Conservation (phyloP, 1,284 basidiomycete genomes). For the Apiotrichum siamense region DNA sequence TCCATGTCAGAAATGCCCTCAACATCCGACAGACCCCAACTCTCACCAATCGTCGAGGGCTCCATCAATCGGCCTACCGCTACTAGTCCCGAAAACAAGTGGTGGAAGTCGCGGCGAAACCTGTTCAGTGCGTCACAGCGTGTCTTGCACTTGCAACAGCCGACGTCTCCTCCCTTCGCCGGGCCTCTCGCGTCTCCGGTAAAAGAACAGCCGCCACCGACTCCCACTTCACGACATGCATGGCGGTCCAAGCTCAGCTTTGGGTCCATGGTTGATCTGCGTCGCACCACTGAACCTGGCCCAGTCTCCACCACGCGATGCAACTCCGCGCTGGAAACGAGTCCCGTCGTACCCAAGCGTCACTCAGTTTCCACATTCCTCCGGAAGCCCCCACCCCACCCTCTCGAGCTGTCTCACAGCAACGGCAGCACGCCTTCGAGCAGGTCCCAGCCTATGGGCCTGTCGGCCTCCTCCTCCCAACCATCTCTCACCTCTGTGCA, state of each 20-base stretch:
- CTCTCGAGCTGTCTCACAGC: conserved; percentile 14
- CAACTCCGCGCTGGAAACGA: background rate
- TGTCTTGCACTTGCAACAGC: background rate
- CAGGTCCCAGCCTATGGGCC: conserved; percentile 8
- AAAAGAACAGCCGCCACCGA: background rate
- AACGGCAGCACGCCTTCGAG: conserved; percentile 1
- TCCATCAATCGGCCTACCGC: background rate
- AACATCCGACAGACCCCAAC: background rate
- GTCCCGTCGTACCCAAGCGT: background rate
- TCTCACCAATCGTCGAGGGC: background rate
- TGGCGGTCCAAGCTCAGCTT: conserved; percentile 14
- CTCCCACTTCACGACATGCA: background rate
- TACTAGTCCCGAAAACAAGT: conserved; percentile 10
- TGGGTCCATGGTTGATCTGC: conserved; percentile 18
- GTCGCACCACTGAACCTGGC: background rate
- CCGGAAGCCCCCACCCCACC: conserved; percentile 10
- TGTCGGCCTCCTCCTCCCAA: conserved; percentile 9
- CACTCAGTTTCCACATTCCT: conserved; percentile 5
- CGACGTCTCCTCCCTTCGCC: background rate
- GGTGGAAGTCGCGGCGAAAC: conserved; percentile 16
- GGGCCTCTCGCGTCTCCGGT: background rate
- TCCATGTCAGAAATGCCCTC: background rate
- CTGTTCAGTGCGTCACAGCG: conserved; percentile 12
- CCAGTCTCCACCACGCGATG: background rate
- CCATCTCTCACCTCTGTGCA: conserved; percentile 3